phyloP scores from a whole-genome alignment of 139 green algal genomes.

The Zygnema circumcarinatum region DNA sequence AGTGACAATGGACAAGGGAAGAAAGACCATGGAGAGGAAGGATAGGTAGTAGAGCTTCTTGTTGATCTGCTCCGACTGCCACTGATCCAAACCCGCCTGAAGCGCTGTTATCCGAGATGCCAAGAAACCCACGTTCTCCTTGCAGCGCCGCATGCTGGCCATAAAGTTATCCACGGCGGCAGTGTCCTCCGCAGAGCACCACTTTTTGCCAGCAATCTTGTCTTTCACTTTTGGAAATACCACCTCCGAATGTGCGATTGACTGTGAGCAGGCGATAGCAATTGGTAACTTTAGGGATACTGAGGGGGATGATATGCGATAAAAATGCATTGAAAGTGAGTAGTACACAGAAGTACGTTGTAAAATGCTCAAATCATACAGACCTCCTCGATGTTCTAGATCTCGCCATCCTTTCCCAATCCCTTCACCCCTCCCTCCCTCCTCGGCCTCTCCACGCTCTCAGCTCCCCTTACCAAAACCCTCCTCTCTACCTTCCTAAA shows the following conservation, averaged over 20 bases:
- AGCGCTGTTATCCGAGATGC: constrained; percentile 38
- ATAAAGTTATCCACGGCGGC: constrained; percentile 22
- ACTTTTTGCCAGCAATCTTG: constrained; percentile 13
- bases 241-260: constrained; percentile 27
- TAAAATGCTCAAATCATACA: too few relatives aligned
- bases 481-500: not conserved
- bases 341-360: too few relatives aligned
- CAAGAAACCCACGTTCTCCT: constrained; percentile 55
- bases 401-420: too few relatives aligned
- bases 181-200: constrained; percentile 21
- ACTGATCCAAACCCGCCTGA: constrained; percentile 38
- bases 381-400: too few relatives aligned
- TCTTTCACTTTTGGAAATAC: constrained; percentile 50
- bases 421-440: too few relatives aligned
- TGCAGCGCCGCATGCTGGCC: constrained; percentile 13
- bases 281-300: too few relatives aligned
- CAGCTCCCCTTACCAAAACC: too few relatives aligned
- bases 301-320: too few relatives aligned
- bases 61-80: constrained; percentile 56
- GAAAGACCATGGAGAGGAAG: constrained; percentile 49
- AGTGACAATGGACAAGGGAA: constrained; percentile 44
- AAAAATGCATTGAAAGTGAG: too few relatives aligned
- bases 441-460: too few relatives aligned
- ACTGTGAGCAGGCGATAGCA: not conserved
- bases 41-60: constrained; percentile 52